A percentile compares a stretch with the other conserved stretches of the same genome.
phyloP scores from a whole-genome alignment of 2,329 filamentous ascomycete species.

The Diaporthe batatas region DNA sequence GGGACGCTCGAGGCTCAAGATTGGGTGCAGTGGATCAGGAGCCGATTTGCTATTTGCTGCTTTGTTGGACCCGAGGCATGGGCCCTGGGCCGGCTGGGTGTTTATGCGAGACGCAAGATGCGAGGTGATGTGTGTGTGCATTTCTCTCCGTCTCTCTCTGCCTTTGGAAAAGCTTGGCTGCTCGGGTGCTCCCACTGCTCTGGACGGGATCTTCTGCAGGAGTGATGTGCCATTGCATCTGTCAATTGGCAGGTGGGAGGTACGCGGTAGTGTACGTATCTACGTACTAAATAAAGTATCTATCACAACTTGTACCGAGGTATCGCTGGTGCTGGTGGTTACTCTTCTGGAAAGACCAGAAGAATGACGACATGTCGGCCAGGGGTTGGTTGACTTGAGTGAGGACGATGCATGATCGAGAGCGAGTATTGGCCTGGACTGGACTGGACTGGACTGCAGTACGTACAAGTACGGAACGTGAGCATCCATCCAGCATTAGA shows the following conservation, averaged over 20 bases:
- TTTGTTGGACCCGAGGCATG: constrained; percentile 12
- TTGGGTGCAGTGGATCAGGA: constrained; percentile 17
- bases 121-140: constrained; percentile 16
- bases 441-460: constrained; percentile 15
- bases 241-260: not conserved
- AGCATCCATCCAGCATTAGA: not conserved
- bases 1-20: not conserved
- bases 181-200: too few relatives aligned
- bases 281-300: not conserved
- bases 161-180: not conserved
- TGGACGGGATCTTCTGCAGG: constrained; percentile 19
- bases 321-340: not conserved
- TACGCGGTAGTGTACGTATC: not conserved
- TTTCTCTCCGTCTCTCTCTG: not conserved
- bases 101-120: not conserved
- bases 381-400: not conserved
- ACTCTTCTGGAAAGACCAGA: not conserved
- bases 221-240: constrained; percentile 25
- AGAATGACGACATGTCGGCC: constrained; percentile 21
- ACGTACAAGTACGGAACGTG: not conserved
- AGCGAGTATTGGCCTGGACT: not conserved
- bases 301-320: not conserved
- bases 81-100: not conserved
- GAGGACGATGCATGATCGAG: not conserved
- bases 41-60: constrained; percentile 29